Evolutionary conservation across 2,329 filamentous ascomycete genomes (phyloP).

Genomic region (Raffaelea arxii): DNA sequence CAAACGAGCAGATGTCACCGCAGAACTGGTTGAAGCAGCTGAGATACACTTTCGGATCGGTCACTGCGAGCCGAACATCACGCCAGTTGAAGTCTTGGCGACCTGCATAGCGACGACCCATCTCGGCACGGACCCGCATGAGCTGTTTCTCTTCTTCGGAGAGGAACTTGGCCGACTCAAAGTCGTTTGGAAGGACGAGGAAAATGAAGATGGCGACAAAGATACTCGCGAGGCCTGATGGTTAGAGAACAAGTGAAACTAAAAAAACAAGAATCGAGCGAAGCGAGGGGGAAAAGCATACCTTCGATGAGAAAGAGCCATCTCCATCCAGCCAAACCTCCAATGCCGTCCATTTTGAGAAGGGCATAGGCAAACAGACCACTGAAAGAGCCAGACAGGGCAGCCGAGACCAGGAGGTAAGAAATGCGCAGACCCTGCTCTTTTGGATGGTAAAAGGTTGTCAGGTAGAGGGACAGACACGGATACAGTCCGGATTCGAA

Average conservation of each 20-base stretch:
- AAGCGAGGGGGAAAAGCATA: no score
- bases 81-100: conserved; percentile 9
- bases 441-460: conserved; percentile 7
- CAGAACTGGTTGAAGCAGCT: conserved; percentile 26
- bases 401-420: conserved; percentile 4
- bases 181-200: conserved; percentile 1
- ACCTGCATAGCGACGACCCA: background rate
- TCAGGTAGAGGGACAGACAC: conserved; percentile 40
- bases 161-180: conserved; percentile 2
- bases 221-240: background rate
- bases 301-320: conserved; percentile 9
- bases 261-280: background rate
- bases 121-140: background rate
- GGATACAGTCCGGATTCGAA: conserved; percentile 53
- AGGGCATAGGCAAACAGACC: conserved; percentile 7
- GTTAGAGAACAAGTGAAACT: background rate
- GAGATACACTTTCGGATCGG: conserved; percentile 17
- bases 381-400: conserved; percentile 7
- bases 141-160: conserved; percentile 1
- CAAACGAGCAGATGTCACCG: conserved; percentile 16
- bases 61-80: conserved; percentile 16
- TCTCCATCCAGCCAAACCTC: conserved; percentile 5
- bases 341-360: conserved; percentile 2
- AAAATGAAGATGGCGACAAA: background rate
- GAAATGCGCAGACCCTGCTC: conserved; percentile 5